Percentiles rank a stretch among this genome's conserved stretches.
Evolutionary conservation across 108 stramenopile genomes (phyloP).

Genomic region (Skeletonema menzelii): DNA sequence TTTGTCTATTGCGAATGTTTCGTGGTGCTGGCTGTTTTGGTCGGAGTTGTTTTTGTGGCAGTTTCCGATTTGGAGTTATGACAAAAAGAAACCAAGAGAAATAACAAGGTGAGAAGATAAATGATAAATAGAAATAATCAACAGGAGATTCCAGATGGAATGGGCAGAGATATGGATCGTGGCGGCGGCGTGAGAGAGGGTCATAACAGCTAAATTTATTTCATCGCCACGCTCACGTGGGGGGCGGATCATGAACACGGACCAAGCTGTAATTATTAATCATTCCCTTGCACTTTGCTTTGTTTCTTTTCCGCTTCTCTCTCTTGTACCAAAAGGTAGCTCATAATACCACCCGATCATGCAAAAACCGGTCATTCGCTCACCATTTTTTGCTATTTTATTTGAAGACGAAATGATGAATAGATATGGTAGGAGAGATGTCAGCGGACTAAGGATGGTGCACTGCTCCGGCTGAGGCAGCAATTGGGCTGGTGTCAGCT

Average conservation of each 20-base stretch:
- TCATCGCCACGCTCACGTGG: conserved; percentile 52
- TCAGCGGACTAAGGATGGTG: too few relatives aligned
- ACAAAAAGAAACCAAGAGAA: background rate
- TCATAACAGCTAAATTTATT: conserved; percentile 33
- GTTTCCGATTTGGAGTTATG: background rate
- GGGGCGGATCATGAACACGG: conserved; percentile 52
- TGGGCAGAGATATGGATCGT: background rate
- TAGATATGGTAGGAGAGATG: too few relatives aligned
- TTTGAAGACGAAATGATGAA: too few relatives aligned
- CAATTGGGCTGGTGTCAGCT: too few relatives aligned
- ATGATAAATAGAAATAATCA: background rate
- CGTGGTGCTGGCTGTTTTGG: conserved; percentile 72
- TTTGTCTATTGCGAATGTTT: conserved; percentile 71
- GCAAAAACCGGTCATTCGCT: too few relatives aligned
- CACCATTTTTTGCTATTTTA: too few relatives aligned
- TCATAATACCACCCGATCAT: too few relatives aligned
- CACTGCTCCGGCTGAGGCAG: too few relatives aligned
- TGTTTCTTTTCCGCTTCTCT: background rate
- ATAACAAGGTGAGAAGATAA: background rate
- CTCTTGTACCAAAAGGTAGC: background rate
- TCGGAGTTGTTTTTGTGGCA: background rate
- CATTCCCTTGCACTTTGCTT: conserved; percentile 5
- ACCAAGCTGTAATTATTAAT: conserved; percentile 42
- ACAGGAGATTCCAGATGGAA: background rate
- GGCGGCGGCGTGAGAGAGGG: background rate